Evolutionary conservation across 164 flowering plant species (phyloP), one percentile per base, ranked within the genome.

Genomic region (Magnolia sinica): DNA sequence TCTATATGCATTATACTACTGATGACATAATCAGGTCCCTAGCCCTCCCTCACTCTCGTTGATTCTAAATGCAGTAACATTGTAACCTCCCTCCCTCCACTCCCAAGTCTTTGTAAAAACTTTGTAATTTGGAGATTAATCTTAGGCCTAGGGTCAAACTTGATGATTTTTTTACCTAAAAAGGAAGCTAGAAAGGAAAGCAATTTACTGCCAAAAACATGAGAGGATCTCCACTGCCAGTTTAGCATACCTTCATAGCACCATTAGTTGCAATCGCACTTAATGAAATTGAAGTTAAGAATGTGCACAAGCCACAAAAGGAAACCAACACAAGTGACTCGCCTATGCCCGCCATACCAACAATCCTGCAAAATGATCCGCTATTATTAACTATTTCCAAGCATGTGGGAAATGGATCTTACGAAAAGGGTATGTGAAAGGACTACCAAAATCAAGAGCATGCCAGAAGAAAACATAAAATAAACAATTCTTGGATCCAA

Each of bases 221-320:
- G 52, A 24, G 10, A 52, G 22, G 45, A 55, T 52, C 7, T 8
- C 13, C 7, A 55, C 74, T 55, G 18, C 61, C 16, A 19, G 7
- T 22, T 8, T 50, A 76, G 9, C 27, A 9, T 83, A 96, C 99
- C 98, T 96, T 96, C 99, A 96, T 96, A 72, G 99, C 99, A 77
- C 99, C 99, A 88, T 96, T 96, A 59, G 99, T 94, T 66, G 99
- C 98, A 77, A 96, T 96, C 58, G 99, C 99, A 93, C 99, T 96
- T 81, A 96, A 79, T 49, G 99, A 96, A 77, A 96, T 88, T 72
- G 82, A 74, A 50, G 99, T 96, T 82, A 96, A 81, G 86, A 96
- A 94, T 66, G 99, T 96, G 81, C 99, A 96, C 67, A 86, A 73
- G 52, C 98, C 97, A 85, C 99, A 96, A 79, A 94, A 88, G n/a